Evolutionary conservation across 306 rosid genomes (phyloP), one percentile per base, ranked within the genome.

Genomic region (Gillenia trifoliata): DNA sequence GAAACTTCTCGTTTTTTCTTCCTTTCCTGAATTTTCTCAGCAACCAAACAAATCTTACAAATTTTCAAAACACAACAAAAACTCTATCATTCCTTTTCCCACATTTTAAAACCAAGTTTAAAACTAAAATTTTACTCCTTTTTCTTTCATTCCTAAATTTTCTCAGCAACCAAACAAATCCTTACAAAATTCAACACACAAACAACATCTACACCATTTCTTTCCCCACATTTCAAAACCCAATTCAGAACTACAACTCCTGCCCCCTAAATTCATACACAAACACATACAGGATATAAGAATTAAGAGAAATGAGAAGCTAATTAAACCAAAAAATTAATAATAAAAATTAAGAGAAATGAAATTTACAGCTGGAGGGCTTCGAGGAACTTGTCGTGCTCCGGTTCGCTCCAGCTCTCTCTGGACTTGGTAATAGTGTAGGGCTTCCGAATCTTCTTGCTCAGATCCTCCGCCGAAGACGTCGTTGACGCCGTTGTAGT

Each of bases 331-430:
- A 15, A 4, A 16, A 47, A 47, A 15, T 45, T 45, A 47, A 15
- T 47, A 15, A 47, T 4, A 15, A 5, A 15, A 31, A 36, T 49
- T 54, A 34, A 11, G 25, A 70, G 67, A 57, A 62, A 9, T n/a
- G 29, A 68, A 76, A 74, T 11, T 75, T 91, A 94, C 99, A 94
- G 86, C 76, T 94, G 99, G 23, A 94, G 93, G 17, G 99, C 99
- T 85, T 94, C 99, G 33, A 92, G 95, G 62, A 94, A 94, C 83
- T 94, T 94, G 82, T 94, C 99, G 64, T 94, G 99, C 82, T 94
- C 97, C 0, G 97, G 97, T 57, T 94, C 97, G 9, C 95, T 91
- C 97, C 96, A 94, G 88, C 94, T 94, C 86, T 94, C 99, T 67
- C 99, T 80, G 49, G 99, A 92, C 93, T 94, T 94, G 73, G 97